Base-by-base conservation (phyloP, 257 asterid genomes). In the Rhazya stricta region DNA sequence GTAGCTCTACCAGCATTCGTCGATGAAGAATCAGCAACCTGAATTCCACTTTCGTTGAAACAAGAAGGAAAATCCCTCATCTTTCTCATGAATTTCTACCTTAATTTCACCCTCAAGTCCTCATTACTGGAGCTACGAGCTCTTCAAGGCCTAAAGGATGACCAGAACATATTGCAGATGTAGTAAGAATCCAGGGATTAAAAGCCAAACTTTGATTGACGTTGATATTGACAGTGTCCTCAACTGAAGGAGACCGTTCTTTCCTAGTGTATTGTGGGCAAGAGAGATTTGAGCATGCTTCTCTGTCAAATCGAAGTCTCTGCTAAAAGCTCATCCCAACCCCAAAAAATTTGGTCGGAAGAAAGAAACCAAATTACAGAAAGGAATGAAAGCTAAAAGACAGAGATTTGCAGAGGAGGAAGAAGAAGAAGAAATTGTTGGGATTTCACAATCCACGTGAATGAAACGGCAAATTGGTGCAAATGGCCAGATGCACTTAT, bases 31-130 rank as follows among this genome's bases (percentile, higher is more conserved):
- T 84, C 84, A 4, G 81, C 79, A 50, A 89, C 69, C 82, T 87
- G 94, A 34, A 89, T 86, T n/a, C 93, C 96, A 74, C 79, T 91
- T 67, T 91, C 96, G 58, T 93, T 89, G 54, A 89, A 89, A 84
- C 96, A 91, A 69, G 96, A 91, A 72, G 92, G 94, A 56, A 91
- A 89, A 74, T 91, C 97, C 84, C 85, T 88, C 97, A 88, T 91
- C 57, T 23, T 57, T 67, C 75, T 77, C 67, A 4, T 29, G 39
- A 60, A 30, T 60, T 60, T n/a, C 61, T 5, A 54, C 30, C 61
- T 54, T 6, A 57, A 57, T 57, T 3, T 5, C 36, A 0, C 3
- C 13, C 27, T 63, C 42, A 63, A 36, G 37, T 36, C 27, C 39
- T 65, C 48, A 36, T 2, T 2, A 2, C 2, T 9, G 6, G 10